phyloP scores from a whole-genome alignment of 768 basidiomycete species.

The Boletus rex-veris region DNA sequence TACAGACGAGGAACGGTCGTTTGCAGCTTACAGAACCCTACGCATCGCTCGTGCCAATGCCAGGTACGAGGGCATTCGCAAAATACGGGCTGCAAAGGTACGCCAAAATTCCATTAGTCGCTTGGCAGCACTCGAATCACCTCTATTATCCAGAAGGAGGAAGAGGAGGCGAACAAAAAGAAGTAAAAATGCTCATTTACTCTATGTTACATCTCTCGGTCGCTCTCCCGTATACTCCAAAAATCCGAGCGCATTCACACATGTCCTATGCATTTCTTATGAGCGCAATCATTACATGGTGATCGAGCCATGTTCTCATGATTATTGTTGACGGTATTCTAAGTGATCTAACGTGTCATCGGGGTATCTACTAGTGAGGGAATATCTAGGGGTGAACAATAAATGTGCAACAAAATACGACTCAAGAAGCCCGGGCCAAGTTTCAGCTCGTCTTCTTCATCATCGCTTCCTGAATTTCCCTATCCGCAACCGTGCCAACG shows the following conservation, averaged over 20 bases:
- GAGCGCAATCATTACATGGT: conserved; percentile 5
- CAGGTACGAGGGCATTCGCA: conserved; percentile 85
- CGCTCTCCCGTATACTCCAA: conserved; percentile 31
- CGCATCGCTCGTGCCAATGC: conserved; percentile 78
- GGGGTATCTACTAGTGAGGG: conserved; percentile 15
- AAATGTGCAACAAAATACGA: neutral
- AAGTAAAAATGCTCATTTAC: conserved; percentile 49
- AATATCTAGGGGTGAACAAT: neutral
- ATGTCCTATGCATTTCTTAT: conserved; percentile 34
- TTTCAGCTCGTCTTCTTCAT: conserved; percentile 38
- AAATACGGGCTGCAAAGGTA: conserved; percentile 82
- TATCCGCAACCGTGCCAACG: conserved; percentile 75
- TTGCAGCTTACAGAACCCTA: conserved; percentile 86
- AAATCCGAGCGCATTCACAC: conserved; percentile 34
- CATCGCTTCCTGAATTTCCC: conserved; percentile 64
- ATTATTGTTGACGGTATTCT: neutral
- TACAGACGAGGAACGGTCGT: conserved; percentile 82
- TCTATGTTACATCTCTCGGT: conserved; percentile 20
- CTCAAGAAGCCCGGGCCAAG: neutral
- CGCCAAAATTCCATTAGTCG: conserved; percentile 25
- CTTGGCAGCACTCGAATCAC: conserved; percentile 14
- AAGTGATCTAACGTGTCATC: neutral
- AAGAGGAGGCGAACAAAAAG: conserved; percentile 91
- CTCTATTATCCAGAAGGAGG: conserved; percentile 60
- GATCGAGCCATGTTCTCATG: neutral